Base-by-base conservation (phyloP, 2,329 filamentous ascomycete species). In the Exophiala xenobiotica region DNA sequence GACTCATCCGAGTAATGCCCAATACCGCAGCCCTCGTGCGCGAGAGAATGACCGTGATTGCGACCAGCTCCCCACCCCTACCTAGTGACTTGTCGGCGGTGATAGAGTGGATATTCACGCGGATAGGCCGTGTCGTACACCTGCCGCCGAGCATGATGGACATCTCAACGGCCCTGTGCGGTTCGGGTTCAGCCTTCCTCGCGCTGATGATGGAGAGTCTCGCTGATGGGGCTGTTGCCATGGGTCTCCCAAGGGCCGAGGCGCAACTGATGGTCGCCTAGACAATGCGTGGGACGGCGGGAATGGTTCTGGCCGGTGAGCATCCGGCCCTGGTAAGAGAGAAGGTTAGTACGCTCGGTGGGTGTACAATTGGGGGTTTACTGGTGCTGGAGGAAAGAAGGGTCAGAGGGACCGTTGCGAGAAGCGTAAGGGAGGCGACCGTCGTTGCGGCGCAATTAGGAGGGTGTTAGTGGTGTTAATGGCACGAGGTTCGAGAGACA, bases 1-100 rank as follows among this genome's bases (percentile, higher is more conserved):
- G 80, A 35, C 78, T 93, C 38, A 84, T 95, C 3, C 79, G 89
- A 24, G 88, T 86, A 48, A 90, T 95, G 81, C 89, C 89, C 61
- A 95, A 95, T 73, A 91, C 87, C 0, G 88, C 89, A 8, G 84
- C 85, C 20, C 78, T 88, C 42, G 86, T 95, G 51, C 75, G 88
- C 40, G 85, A 95, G 69, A 85, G 81, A 61, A 93, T 93, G 87
- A 92, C 86, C 3, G 83, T 93, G 47, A 86, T 95, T 60, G 83
- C 82, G 41, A 82, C 78, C 2, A 68, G 70, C 1, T 70, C 68
- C 3, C 75, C 77, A 2, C 74, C 78, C 3, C 69, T 81, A 1
- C 64, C 68, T 3, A 59, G 69, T 2, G 64, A 71, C 9, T 72
- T 73, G 46, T 60, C 68, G 6, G 62, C 64, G 14, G 66, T 82